Conservation (phyloP, 1,284 basidiomycete species). For the Cutaneotrichosporon dermatis region DNA sequence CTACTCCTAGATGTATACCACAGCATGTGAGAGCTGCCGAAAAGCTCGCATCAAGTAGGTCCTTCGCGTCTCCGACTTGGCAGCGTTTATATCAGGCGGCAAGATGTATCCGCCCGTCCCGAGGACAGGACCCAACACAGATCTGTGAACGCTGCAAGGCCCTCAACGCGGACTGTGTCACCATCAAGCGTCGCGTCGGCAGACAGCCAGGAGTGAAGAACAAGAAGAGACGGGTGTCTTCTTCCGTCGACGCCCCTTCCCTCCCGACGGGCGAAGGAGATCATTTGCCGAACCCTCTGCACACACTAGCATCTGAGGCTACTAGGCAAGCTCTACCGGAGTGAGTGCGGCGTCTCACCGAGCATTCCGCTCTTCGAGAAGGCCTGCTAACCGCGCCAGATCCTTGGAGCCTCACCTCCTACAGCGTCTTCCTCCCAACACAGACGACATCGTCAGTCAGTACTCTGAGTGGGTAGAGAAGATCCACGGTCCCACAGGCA, state of each 20-base stretch:
- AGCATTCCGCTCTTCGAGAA: too few relatives aligned
- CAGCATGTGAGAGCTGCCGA: neutral
- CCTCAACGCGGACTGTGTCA: neutral
- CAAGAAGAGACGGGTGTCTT: neutral
- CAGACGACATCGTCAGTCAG: neutral
- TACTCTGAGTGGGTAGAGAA: neutral
- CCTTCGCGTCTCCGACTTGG: too few relatives aligned
- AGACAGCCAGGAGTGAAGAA: neutral
- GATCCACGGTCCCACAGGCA: neutral
- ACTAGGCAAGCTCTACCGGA: neutral
- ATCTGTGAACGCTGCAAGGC: neutral
- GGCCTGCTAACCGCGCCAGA: neutral
- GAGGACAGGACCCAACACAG: neutral
- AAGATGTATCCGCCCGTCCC: neutral
- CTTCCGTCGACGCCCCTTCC: neutral
- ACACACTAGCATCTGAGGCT: neutral
- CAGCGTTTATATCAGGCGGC: neutral
- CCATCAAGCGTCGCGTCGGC: neutral
- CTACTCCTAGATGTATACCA: neutral
- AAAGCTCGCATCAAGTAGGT: neutral
- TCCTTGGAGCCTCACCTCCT: neutral
- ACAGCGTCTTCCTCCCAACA: neutral
- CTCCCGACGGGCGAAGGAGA: neutral
- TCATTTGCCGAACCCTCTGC: neutral
- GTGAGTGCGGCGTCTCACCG: neutral